Percentiles rank a stretch among this genome's conserved stretches.
Evolutionary conservation across 768 basidiomycete genomes (phyloP).

Genomic region (Lactifluus piperatus): DNA sequence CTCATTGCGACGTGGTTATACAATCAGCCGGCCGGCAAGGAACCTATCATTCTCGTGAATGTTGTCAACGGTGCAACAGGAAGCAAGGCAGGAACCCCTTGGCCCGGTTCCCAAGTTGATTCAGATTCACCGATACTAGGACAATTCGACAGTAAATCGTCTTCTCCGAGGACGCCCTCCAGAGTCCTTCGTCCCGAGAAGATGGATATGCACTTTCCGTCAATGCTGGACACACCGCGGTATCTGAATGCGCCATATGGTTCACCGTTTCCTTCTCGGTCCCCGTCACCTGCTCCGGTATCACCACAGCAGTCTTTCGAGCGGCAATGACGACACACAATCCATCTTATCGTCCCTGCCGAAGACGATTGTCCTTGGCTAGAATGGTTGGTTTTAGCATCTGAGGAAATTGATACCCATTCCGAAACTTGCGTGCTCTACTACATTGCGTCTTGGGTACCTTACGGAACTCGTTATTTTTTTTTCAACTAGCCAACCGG

Average conservation of each 20-base stretch:
- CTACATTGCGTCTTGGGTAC: not conserved
- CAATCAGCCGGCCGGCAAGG: constrained; percentile 57
- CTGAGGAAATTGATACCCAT: constrained; percentile 17
- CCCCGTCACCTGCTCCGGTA: constrained; percentile 35
- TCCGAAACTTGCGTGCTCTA: constrained; percentile 8
- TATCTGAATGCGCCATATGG: constrained; percentile 44
- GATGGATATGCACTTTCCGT: constrained; percentile 30
- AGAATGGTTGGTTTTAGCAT: not conserved
- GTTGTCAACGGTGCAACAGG: constrained; percentile 26
- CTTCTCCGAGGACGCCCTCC: constrained; percentile 42
- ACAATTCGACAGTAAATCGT: constrained; percentile 44
- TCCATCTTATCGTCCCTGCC: not conserved
- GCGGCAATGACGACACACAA: not conserved
- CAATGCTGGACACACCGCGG: constrained; percentile 36
- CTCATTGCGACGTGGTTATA: constrained; percentile 91
- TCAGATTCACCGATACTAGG: constrained; percentile 52
- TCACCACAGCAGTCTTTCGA: constrained; percentile 13
- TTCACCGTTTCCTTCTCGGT: constrained; percentile 41
- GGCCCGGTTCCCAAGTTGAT: constrained; percentile 37
- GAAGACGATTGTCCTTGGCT: not conserved
- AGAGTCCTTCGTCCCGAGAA: constrained; percentile 24
- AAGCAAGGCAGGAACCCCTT: constrained; percentile 29
- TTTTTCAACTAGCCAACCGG: not conserved
- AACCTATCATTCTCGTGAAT: constrained; percentile 28
- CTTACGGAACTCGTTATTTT: constrained; percentile 7